Evolutionary conservation across 192 early-diverging fungal species (phyloP).

Genomic region (Coemansia sp.): DNA sequence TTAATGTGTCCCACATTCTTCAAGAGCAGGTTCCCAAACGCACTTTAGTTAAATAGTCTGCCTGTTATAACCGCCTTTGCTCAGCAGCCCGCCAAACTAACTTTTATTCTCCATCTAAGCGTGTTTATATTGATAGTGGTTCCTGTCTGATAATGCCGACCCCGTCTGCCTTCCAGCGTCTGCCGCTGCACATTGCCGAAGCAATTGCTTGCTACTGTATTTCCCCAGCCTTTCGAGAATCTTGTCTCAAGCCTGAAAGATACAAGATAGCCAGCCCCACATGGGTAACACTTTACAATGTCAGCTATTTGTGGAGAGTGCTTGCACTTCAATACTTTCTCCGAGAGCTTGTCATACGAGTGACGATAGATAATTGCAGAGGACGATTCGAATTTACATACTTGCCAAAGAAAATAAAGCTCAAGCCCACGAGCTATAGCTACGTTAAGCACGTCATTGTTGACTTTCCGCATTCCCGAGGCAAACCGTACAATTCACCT

Average conservation of each 20-base stretch:
- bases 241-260: background rate
- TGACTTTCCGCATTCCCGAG: background rate
- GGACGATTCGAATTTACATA: background rate
- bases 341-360: background rate
- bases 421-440: background rate
- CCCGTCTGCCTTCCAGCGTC: background rate
- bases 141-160: background rate
- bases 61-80: background rate
- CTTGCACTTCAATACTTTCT: background rate
- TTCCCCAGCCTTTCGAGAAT: background rate
- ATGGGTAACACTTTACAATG: background rate
- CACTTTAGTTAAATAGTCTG: background rate
- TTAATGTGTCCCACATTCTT: too few relatives aligned
- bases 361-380: background rate
- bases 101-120: background rate
- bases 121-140: background rate
- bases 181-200: background rate
- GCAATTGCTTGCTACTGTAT: background rate
- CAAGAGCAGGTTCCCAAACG: too few relatives aligned
- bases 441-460: background rate
- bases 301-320: background rate
- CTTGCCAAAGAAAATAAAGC: background rate
- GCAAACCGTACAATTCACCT: background rate
- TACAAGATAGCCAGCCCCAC: background rate
- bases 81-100: background rate